Percentiles rank a stretch among this genome's conserved stretches.
Evolutionary conservation across 108 stramenopile species (phyloP).

Genomic region (Cylindrotheca closterium): DNA sequence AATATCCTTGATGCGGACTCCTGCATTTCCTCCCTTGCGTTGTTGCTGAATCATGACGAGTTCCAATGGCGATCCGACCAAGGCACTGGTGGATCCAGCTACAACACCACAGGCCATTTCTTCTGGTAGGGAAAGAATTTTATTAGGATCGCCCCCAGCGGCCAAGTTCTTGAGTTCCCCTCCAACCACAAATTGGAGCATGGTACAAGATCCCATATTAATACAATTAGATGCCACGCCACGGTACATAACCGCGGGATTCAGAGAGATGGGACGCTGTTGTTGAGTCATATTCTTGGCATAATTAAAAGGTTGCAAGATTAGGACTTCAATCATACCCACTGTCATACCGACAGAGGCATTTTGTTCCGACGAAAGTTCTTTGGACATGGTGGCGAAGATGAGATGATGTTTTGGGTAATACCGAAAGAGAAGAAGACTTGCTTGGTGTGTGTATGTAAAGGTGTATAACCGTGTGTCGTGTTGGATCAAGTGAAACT

Average conservation of each 20-base stretch:
- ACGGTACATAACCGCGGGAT: constrained; percentile 80
- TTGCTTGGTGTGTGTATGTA: no score
- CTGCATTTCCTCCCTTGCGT: constrained; percentile 72
- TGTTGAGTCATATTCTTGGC: constrained; percentile 92
- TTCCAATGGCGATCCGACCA: constrained; percentile 87
- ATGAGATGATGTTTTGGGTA: not conserved
- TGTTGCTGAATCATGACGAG: constrained; percentile 97
- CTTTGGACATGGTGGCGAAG: constrained; percentile 63
- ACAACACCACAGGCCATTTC: constrained; percentile 82
- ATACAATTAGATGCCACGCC: constrained; percentile 87
- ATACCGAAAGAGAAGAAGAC: no score
- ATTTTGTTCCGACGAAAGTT: constrained; percentile 87
- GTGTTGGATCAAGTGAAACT: no score
- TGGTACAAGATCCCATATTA: constrained; percentile 93
- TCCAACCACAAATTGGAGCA: constrained; percentile 92
- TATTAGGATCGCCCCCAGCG: constrained; percentile 40
- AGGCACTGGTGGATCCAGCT: constrained; percentile 79
- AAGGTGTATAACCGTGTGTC: no score
- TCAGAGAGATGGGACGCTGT: constrained; percentile 76
- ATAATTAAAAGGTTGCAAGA: constrained; percentile 92
- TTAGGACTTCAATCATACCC: constrained; percentile 88
- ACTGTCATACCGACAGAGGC: constrained; percentile 93
- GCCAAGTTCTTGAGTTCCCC: constrained; percentile 71
- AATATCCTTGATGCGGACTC: constrained; percentile 54
- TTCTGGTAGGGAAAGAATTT: constrained; percentile 52